Conservation (phyloP, 2,329 filamentous ascomycete species). For the Cercospora citrullina region DNA sequence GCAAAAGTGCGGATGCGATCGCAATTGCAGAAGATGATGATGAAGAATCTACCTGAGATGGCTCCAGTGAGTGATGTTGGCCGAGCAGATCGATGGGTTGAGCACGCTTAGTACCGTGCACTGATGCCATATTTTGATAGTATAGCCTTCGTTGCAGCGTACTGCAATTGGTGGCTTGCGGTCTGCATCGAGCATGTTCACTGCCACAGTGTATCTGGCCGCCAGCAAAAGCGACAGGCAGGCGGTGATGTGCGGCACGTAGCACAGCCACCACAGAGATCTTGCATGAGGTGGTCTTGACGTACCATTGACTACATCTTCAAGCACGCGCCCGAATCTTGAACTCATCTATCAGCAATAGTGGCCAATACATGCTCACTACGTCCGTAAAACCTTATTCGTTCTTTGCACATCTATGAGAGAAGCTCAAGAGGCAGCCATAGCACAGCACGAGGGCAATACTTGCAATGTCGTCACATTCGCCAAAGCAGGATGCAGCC, state of each 20-base stretch:
- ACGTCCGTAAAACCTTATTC: not conserved
- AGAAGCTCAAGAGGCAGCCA: not conserved
- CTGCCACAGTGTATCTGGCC: not conserved
- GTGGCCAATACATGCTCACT: not conserved
- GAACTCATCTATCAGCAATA: not conserved
- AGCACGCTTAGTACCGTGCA: not conserved
- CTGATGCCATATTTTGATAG: not conserved
- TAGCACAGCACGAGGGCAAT: too few species aligned
- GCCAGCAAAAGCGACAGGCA: not conserved
- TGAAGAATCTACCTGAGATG: too few species aligned
- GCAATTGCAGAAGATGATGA: too few species aligned
- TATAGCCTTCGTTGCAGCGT: not conserved
- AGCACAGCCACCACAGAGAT: not conserved
- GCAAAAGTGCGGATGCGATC: too few species aligned
- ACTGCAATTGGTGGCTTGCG: not conserved
- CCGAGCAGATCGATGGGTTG: not conserved
- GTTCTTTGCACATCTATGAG: not conserved
- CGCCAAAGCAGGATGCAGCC: not conserved
- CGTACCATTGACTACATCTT: not conserved
- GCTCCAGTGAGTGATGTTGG: not conserved
- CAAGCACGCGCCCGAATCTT: not conserved
- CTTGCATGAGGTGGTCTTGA: not conserved
- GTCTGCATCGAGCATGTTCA: not conserved
- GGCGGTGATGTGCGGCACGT: not conserved
- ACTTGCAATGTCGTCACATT: not conserved